These are phyloP conservation scores for Pelagophyceae sp. DNA, from an alignment of 352 stramenopile species.

Conservation along the genomic window DNA sequence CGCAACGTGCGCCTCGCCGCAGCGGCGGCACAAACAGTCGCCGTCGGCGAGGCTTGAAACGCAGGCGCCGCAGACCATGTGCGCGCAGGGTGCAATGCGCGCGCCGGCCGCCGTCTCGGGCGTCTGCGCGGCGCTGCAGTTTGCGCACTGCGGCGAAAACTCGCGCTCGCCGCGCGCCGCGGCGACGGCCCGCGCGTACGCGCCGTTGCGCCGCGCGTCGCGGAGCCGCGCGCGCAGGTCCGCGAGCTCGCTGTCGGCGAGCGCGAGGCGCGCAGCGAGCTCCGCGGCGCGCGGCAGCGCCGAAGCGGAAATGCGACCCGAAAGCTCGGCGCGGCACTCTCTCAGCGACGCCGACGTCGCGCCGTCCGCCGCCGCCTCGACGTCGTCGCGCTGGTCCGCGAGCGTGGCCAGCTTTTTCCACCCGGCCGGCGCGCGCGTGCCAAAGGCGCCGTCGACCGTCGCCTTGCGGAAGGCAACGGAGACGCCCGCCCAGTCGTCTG, in stretches of 20 bases:
- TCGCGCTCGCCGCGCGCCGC: neutral
- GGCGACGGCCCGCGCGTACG: neutral
- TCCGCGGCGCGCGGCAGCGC: neutral
- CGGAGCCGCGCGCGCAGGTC: neutral
- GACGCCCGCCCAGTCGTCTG: neutral
- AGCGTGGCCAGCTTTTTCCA: neutral
- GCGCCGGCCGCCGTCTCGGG: neutral
- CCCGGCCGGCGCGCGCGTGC: neutral
- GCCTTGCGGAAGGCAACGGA: neutral
- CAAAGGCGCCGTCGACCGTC: neutral
- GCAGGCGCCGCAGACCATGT: neutral
- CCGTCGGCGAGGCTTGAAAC: neutral
- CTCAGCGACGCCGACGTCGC: neutral
- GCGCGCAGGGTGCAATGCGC: neutral
- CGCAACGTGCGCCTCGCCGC: neutral
- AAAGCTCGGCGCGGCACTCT: no score
- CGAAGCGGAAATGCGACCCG: neutral
- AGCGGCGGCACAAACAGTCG: neutral
- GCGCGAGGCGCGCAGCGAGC: neutral
- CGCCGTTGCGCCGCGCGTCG: neutral
- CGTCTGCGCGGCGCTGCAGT: neutral
- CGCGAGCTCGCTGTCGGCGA: neutral
- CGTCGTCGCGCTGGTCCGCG: neutral
- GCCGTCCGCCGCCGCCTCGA: neutral
- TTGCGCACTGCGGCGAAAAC: neutral